phyloP scores from a whole-genome alignment of 768 basidiomycete genomes.

The Podaxis sp. region DNA sequence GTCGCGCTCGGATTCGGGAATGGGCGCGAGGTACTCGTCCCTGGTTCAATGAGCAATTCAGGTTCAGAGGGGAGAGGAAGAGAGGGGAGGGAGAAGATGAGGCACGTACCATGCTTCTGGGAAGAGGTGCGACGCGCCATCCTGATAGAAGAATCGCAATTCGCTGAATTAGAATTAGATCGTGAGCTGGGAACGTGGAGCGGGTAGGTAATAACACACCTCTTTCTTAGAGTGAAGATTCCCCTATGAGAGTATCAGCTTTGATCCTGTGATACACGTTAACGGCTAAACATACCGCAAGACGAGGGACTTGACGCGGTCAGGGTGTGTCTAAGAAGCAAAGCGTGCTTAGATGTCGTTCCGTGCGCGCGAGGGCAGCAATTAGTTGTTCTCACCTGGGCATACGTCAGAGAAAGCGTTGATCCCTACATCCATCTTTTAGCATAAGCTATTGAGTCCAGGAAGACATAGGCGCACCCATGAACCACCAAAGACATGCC shows the following conservation, averaged over 20 bases:
- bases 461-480: slow-evolving; percentile 56
- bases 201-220: slow-evolving; percentile 34
- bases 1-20: slow-evolving; percentile 76
- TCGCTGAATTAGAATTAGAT: slow-evolving; percentile 42
- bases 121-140: slow-evolving; percentile 79
- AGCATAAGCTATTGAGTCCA: background rate
- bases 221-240: slow-evolving; percentile 84
- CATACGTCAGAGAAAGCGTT: slow-evolving; percentile 82
- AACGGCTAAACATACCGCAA: slow-evolving; percentile 53
- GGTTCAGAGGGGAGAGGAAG: background rate
- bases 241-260: slow-evolving; percentile 47
- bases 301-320: slow-evolving; percentile 75
- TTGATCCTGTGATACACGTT: background rate
- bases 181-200: background rate
- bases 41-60: slow-evolving; percentile 35
- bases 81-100: background rate
- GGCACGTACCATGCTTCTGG: slow-evolving; percentile 76
- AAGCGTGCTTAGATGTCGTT: background rate
- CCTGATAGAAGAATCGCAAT: slow-evolving; percentile 91
- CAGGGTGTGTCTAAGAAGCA: slow-evolving; percentile 65
- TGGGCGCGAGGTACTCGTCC: slow-evolving; percentile 80
- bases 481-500: slow-evolving; percentile 95
- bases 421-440: slow-evolving; percentile 58
- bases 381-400: slow-evolving; percentile 52
- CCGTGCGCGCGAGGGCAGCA: background rate